Conservation (phyloP, 768 basidiomycete genomes). For the Royoungia palumana region DNA sequence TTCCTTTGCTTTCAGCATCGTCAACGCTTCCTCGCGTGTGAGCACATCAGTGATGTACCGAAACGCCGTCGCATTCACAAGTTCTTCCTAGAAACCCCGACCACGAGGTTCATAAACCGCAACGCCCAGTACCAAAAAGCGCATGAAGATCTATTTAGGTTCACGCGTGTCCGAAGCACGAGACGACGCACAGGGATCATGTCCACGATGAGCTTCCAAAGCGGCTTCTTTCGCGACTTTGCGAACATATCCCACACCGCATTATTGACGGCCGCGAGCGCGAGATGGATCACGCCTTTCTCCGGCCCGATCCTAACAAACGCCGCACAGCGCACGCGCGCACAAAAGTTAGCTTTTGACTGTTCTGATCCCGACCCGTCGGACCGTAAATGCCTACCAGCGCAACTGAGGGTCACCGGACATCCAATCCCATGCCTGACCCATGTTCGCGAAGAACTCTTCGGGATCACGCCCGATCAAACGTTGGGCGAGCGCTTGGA, state of each 20-base stretch:
- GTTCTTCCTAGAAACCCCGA: constrained; percentile 52
- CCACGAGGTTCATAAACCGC: constrained; percentile 3
- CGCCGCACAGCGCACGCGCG: not conserved
- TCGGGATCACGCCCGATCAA: constrained; percentile 83
- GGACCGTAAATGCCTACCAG: constrained; percentile 50
- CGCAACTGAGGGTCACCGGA: constrained; percentile 83
- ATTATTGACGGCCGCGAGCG: constrained; percentile 83
- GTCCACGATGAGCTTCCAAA: constrained; percentile 91
- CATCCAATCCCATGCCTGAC: constrained; percentile 80
- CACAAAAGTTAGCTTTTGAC: not conserved
- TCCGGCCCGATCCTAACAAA: constrained; percentile 77
- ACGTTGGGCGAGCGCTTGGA: constrained; percentile 71
- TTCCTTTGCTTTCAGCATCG: constrained; percentile 71
- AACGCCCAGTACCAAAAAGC: not conserved
- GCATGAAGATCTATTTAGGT: not conserved
- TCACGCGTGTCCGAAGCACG: constrained; percentile 8
- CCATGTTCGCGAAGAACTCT: constrained; percentile 83
- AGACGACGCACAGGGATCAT: constrained; percentile 61
- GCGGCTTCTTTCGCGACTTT: constrained; percentile 69
- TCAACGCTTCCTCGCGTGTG: constrained; percentile 83
- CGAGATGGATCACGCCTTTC: constrained; percentile 89
- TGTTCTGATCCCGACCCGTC: not conserved
- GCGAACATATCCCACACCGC: constrained; percentile 93
- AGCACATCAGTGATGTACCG: constrained; percentile 90
- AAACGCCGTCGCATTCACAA: constrained; percentile 74